Evolutionary conservation across 345 rosid genomes (phyloP), one percentile per base, ranked within the genome.

Genomic region (Linum usitatissimum): DNA sequence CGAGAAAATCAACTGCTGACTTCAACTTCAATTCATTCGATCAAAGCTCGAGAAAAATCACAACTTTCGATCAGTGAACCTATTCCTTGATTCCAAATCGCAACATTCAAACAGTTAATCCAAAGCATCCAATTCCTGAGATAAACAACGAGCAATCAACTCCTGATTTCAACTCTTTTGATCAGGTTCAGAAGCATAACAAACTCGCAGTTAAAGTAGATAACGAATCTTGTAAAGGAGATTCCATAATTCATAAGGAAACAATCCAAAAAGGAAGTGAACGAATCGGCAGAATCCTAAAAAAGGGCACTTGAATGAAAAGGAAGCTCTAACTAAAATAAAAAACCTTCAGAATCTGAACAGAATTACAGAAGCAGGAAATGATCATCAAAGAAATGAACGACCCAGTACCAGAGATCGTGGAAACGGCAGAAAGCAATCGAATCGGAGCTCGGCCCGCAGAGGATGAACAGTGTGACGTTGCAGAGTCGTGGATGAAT

Each of bases 111-210:
- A 40, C 57, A 60, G 64, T 68, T 54, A 30, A 48, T 45, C 38
- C 15, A 66, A 72, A 30, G 55, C 68, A 73, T 64, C 30, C 70
- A 78, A 66, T 65, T 45, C 82, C 79, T 71, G 80, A 63, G 68
- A 78, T 38, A 48, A 59, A 65, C 45, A 66, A 18, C 60, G 57
- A 58, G 30, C 4, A 10, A 10, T 45, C 51, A 45, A 5, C 51
- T 10, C 51, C 14, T 34, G 38, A 45, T 45, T 45, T 45, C 51
- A 45, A 45, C 51, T 34, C 38, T 34, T 23, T 34, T 7, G 38
- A 34, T 45, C 51, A 45, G 51, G 28, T 13, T 8, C 15, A 45
- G 17, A 15, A 15, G 51, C 15, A 45, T 17, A 10, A 6, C 4
- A 45, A 45, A 45, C 17, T 40, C 48, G 2, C 4, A 34, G 38